Evolutionary conservation across 78 protist genomes (phyloP).

Genomic region (Polysphondylium violaceum): DNA sequence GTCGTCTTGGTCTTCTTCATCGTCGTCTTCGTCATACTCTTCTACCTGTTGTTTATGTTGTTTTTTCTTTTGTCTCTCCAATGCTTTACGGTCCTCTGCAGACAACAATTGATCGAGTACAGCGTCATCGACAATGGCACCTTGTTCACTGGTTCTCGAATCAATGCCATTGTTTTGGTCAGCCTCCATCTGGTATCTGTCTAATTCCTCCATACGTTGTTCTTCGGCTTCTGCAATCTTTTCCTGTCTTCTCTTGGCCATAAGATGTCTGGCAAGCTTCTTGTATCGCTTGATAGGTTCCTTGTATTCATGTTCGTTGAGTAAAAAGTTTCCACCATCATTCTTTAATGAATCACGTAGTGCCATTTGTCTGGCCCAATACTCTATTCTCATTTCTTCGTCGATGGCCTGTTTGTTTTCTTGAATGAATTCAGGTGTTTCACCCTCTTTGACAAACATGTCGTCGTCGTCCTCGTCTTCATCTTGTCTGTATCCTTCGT

Average conservation of each 20-base stretch:
- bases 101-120: conserved; percentile 1
- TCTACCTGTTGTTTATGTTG: neutral
- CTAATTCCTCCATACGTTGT: neutral
- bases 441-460: neutral
- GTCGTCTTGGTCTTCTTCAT: neutral
- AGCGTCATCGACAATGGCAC: conserved; percentile 1
- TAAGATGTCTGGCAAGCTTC: conserved; percentile 10
- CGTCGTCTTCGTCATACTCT: neutral
- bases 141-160: neutral
- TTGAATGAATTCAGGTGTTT: neutral
- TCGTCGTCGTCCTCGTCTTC: neutral
- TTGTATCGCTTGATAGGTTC: conserved; percentile 24
- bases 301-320: conserved; percentile 3
- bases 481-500: neutral
- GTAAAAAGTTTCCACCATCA: conserved; percentile 61
- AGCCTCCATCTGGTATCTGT: neutral
- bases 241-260: conserved; percentile 14
- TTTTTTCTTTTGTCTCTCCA: neutral
- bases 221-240: conserved; percentile 5
- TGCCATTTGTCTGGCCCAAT: conserved; percentile 75
- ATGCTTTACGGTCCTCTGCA: neutral
- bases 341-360: conserved; percentile 56
- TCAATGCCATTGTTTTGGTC: neutral
- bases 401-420: conserved; percentile 25
- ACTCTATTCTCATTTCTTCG: conserved; percentile 27